Base-by-base conservation (phyloP, 371 early-diverging fungal genomes). In the Syncephalastrum monosporum region DNA sequence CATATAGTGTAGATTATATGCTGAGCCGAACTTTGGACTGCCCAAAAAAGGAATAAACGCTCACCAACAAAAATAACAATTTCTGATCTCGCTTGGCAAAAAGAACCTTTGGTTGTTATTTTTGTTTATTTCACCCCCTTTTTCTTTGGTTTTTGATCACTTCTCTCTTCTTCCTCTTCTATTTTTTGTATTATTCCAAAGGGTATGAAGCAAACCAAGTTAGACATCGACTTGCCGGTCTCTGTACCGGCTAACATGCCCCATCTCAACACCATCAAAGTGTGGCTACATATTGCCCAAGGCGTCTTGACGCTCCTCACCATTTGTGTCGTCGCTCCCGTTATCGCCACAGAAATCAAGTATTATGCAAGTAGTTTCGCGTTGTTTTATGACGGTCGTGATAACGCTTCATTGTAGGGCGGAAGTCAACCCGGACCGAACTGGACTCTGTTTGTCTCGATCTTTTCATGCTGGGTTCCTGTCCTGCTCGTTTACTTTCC, bases 21-120 rank as follows among this genome's bases (percentile, higher is more conserved):
- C 38, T 33, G 38, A 33, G 38, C 38, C 38, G 38, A 33, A 0
- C 6, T 33, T 33, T 33, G 10, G 38, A 12, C 12, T 33, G 12
- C 38, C 38, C 38, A 10, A 8, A 33, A 33, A 33, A 33, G 38
- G 38, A 33, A 90, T 60, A 88, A 89, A 4, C 67, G 58, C 89
- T 44, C 75, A 78, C 53, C 79, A 82, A 55, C 86, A 85, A 50
- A 67, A 75, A 47, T 33, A 33, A 33, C 38, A 33, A 33, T 33
- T 33, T 50, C 24, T 68, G 67, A 50, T 48, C 48, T 48, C 21
- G 15, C 21, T 48, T 17, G 38, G 38, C 38, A 33, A 33, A 12
- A 33, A 12, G 12, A 33, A 6, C 38, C 12, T 33, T 33, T 33
- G 12, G 38, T 33, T 33, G 8, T 33, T 8, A 21, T 21, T 33